Evolutionary conservation across 2,329 filamentous ascomycete species (phyloP).

Genomic region (Metarhizium rileyi): DNA sequence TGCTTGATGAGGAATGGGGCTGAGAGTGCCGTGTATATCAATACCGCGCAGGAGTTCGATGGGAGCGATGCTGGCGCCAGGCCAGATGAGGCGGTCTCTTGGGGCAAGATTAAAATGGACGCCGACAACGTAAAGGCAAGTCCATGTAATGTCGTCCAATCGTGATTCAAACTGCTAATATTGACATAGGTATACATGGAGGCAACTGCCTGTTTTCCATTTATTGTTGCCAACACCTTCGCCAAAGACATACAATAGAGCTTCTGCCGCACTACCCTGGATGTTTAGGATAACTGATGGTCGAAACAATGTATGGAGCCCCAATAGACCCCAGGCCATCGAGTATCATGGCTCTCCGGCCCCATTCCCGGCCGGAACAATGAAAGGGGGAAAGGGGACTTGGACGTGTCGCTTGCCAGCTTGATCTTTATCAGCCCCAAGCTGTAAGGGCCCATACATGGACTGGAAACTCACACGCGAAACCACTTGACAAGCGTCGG

Average conservation of each 20-base stretch:
- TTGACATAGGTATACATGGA: conserved; percentile 48
- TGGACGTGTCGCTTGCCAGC: too few relatives aligned
- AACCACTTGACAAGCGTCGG: neutral
- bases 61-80: conserved; percentile 91
- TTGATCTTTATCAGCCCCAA: too few relatives aligned
- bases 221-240: conserved; percentile 59
- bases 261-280: neutral
- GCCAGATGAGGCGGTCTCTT: conserved; percentile 93
- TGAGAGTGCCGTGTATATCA: conserved; percentile 94
- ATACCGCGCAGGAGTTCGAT: conserved; percentile 95
- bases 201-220: conserved; percentile 54
- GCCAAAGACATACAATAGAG: conserved; percentile 36
- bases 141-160: neutral
- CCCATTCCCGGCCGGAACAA: too few relatives aligned
- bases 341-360: neutral
- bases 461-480: too few relatives aligned
- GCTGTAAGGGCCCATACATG: too few relatives aligned
- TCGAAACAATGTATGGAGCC: neutral
- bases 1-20: conserved; percentile 96
- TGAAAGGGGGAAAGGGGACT: too few relatives aligned
- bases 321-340: neutral
- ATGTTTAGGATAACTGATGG: neutral
- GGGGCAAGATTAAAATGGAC: conserved; percentile 93
- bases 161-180: neutral
- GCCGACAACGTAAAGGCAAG: conserved; percentile 82